Evolutionary conservation across 2,329 filamentous ascomycete species (phyloP), one percentile per base, ranked within the genome.

Genomic region (Fusarium siculi): DNA sequence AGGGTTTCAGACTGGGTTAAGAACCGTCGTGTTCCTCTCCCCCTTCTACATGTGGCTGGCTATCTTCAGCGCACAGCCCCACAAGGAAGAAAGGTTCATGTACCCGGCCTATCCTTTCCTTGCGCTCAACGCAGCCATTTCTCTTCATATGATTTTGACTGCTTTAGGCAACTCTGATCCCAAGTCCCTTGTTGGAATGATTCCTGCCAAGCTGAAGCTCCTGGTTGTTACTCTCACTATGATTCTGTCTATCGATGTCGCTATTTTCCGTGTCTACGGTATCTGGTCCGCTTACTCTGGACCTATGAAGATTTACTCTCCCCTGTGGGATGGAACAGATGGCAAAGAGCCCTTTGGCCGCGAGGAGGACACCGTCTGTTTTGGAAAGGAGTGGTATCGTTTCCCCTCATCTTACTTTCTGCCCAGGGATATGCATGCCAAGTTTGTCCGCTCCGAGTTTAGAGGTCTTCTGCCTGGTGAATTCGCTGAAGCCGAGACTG

Each of bases 31-130:
- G 25, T 94, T 97, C 74, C 86, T 96, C 60, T 84, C 90, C 2
- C 96, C 96, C 0, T 97, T 98, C 82, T 99, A 98, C 80, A 87
- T 98, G 79, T 99, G 96, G 96, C 88, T 99, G 34, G 89, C 84
- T 7, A 96, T 98, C 70, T 98, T 99, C 84, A 96, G 93, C 1
- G 80, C 93, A 14, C 96, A 99, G 80, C 94, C 96, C 21, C 96
- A 99, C 84, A 99, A 99, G 79, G 96, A 99, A 81, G 96, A 99
- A 83, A 89, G 96, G 11, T 99, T 99, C 85, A 98, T 99, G 95
- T 99, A 97, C 78, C 96, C 96, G 0, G 93, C 91, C 5, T 99
- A 99, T 78, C 96, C 96, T 2, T 94, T 96, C 72, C 86, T 99
- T 42, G 93, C 93, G 1, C 86, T 99, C 40, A 98, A 97, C 78